Conservation (phyloP, 73 alveolate genomes). For the Stentor coeruleus region DNA sequence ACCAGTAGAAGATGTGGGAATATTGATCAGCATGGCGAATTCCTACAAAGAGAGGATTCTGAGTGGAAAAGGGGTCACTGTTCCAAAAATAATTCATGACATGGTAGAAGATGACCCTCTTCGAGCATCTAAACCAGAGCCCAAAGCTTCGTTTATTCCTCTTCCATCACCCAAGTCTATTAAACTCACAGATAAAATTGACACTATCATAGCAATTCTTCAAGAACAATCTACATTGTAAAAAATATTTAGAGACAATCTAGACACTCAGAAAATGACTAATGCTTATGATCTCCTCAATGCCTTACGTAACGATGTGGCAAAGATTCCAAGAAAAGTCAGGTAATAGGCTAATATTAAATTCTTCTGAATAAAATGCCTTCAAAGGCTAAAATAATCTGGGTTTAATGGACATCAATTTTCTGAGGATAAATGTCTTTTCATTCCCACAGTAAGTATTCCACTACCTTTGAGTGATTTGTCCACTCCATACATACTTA, state of each 20-base stretch:
- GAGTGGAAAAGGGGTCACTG: conserved; percentile 14
- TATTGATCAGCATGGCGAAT: conserved; percentile 15
- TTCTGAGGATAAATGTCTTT: too few species aligned
- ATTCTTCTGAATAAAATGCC: not conserved
- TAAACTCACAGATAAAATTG: not conserved
- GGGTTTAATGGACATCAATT: too few species aligned
- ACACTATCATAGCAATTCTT: not conserved
- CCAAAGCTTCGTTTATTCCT: too few species aligned
- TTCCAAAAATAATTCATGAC: not conserved
- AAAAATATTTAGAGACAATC: not conserved
- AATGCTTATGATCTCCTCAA: not conserved
- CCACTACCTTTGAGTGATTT: too few species aligned
- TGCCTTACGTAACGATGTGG: not conserved
- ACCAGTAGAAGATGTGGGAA: conserved; percentile 21
- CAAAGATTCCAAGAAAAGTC: not conserved
- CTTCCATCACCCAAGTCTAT: not conserved
- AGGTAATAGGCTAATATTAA: too few species aligned
- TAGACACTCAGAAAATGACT: not conserved
- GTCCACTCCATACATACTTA: too few species aligned
- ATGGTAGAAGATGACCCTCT: too few species aligned
- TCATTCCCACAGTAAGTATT: too few species aligned
- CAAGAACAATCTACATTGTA: not conserved
- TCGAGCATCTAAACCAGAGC: not conserved
- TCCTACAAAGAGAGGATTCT: not conserved
- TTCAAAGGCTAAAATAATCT: not conserved